A percentile compares a stretch with the other conserved stretches of the same genome.
Conservation (phyloP, 192 early-diverging fungal species). For the Mortierella hygrophila region DNA sequence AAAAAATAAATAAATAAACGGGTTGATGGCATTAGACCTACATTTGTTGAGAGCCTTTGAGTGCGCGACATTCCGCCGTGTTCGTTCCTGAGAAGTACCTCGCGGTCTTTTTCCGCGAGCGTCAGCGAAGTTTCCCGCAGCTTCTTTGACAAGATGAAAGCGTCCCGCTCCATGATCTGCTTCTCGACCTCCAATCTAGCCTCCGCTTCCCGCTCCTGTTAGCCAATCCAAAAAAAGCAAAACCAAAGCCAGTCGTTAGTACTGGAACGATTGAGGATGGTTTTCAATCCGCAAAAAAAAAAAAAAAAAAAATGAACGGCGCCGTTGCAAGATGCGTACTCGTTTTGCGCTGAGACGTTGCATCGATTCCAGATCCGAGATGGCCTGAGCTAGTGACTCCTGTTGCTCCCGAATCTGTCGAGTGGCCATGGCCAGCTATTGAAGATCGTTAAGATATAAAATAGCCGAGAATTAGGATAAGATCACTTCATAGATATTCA, state of each 20-base stretch:
- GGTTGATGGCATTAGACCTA: conserved; percentile 5
- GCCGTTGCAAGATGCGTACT: background rate
- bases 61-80: background rate
- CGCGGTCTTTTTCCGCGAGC: conserved; percentile 36
- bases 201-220: conserved; percentile 37
- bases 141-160: conserved; percentile 25
- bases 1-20: background rate
- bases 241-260: background rate
- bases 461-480: background rate
- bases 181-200: conserved; percentile 38
- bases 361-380: conserved; percentile 25
- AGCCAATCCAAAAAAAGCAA: background rate
- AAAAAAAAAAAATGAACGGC: background rate
- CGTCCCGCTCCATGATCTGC: conserved; percentile 29
- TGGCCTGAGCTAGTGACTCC: conserved; percentile 8
- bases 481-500: background rate
- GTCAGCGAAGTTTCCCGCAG: conserved; percentile 24
- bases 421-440: conserved; percentile 29
- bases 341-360: conserved; percentile 30
- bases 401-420: conserved; percentile 38
- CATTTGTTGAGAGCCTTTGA: background rate
- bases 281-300: background rate
- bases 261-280: background rate
- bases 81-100: conserved; percentile 22
- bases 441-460: background rate